A percentile compares a stretch with the other conserved stretches of the same genome.
Evolutionary conservation across 495 filamentous ascomycete genomes (phyloP).

Genomic region (Rusavskia elegans): DNA sequence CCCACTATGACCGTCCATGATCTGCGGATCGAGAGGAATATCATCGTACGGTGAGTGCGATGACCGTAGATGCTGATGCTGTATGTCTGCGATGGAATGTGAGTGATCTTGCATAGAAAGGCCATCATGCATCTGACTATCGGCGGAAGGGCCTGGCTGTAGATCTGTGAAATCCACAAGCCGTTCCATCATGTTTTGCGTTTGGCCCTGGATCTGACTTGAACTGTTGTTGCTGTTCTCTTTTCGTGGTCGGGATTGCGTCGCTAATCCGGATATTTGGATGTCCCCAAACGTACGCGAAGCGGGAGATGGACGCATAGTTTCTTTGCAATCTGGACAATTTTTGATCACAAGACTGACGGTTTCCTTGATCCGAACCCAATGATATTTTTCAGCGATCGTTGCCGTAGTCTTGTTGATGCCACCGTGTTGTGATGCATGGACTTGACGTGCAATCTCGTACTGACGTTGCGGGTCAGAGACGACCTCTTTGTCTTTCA

Average conservation of each 20-base stretch:
- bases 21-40: conserved; percentile 11
- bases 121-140: conserved; percentile 5
- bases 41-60: not conserved
- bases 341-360: conserved; percentile 88
- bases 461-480: conserved; percentile 84
- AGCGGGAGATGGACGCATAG: conserved; percentile 32
- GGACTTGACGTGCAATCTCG: conserved; percentile 65
- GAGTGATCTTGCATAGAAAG: conserved; percentile 4
- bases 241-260: not conserved
- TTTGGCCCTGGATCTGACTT: not conserved
- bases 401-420: conserved; percentile 97
- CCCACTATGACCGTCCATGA: conserved; percentile 1
- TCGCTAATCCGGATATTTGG: not conserved
- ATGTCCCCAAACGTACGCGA: conserved; percentile 5
- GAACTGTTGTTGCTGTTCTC: conserved; percentile 1
- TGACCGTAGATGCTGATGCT: not conserved
- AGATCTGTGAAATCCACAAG: conserved; percentile 11
- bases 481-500: conserved; percentile 96
- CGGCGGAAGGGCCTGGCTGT: conserved; percentile 1
- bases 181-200: conserved; percentile 7
- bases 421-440: conserved; percentile 68
- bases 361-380: conserved; percentile 98
- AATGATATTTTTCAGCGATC: conserved; percentile 89
- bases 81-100: not conserved
- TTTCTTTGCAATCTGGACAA: conserved; percentile 78